These are phyloP conservation scores for Calycina herbarum DNA, from an alignment of 2,329 filamentous ascomycete species.

Conservation along the genomic window DNA sequence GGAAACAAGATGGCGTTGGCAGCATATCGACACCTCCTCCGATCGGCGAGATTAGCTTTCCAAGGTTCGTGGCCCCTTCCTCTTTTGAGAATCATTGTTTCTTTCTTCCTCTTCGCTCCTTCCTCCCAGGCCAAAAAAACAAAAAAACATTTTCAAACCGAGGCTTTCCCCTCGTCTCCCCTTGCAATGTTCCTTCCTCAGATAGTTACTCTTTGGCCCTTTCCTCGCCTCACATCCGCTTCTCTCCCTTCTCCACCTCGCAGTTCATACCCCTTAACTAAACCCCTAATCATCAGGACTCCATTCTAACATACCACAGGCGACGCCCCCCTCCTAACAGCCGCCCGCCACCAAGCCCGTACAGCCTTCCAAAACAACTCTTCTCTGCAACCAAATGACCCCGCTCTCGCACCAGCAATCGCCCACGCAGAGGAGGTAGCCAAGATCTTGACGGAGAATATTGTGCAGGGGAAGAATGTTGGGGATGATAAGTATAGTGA, in stretches of 20 bases:
- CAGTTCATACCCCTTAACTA: too few relatives aligned
- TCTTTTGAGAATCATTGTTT: neutral
- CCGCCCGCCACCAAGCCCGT: slow-evolving; percentile 72
- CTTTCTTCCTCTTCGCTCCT: neutral
- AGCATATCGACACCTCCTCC: slow-evolving; percentile 80
- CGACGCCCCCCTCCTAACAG: slow-evolving; percentile 66
- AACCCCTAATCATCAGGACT: neutral
- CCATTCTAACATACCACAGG: slow-evolving; percentile 49
- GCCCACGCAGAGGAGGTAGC: slow-evolving; percentile 82
- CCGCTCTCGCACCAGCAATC: slow-evolving; percentile 64
- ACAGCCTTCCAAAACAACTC: slow-evolving; percentile 70
- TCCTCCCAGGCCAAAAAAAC: neutral
- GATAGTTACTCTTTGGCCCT: too few relatives aligned
- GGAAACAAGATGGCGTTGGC: slow-evolving; percentile 60
- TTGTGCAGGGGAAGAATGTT: slow-evolving; percentile 75
- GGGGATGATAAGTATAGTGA: slow-evolving; percentile 59
- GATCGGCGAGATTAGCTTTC: slow-evolving; percentile 81
- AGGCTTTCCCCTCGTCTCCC: too few relatives aligned
- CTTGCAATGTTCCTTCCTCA: too few relatives aligned
- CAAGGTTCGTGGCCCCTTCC: slow-evolving; percentile 55
- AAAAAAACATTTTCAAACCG: too few relatives aligned
- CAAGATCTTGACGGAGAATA: slow-evolving; percentile 74
- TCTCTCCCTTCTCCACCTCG: too few relatives aligned
- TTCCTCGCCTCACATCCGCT: neutral
- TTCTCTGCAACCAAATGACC: slow-evolving; percentile 54